Evolutionary conservation across 2,329 filamentous ascomycete genomes (phyloP).

Genomic region (Fusarium sp.): DNA sequence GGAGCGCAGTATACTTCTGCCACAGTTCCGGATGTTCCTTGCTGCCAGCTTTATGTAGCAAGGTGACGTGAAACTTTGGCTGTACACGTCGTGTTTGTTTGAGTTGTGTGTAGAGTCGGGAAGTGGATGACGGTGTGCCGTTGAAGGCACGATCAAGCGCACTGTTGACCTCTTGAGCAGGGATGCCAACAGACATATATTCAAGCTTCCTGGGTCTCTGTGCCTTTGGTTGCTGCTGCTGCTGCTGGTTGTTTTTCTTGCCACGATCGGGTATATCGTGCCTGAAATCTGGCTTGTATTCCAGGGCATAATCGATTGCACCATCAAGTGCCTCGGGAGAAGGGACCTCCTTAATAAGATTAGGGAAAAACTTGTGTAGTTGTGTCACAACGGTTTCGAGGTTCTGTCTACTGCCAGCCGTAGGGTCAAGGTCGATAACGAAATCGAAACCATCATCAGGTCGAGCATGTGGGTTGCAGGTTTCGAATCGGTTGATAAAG

Average conservation of each 20-base stretch:
- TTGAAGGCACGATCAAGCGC: conserved; percentile 81
- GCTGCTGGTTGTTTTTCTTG: conserved; percentile 56
- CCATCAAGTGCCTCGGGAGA: conserved; percentile 81
- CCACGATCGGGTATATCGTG: conserved; percentile 78
- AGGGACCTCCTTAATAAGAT: conserved; percentile 80
- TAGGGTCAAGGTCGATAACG: conserved; percentile 87
- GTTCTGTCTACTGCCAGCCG: conserved; percentile 84
- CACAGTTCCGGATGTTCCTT: conserved; percentile 78
- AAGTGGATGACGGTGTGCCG: conserved; percentile 61
- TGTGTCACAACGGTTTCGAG: conserved; percentile 83
- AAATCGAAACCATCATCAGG: conserved; percentile 89
- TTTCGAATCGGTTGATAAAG: conserved; percentile 89
- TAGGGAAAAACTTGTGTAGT: conserved; percentile 84
- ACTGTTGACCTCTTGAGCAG: conserved; percentile 59
- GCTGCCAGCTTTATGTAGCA: conserved; percentile 83
- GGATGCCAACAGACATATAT: conserved; percentile 69
- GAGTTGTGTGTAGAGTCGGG: conserved; percentile 80
- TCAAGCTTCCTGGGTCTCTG: conserved; percentile 63
- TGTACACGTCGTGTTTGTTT: conserved; percentile 83
- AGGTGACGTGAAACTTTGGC: conserved; percentile 90
- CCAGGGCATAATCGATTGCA: conserved; percentile 81
- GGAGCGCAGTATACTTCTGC: conserved; percentile 78
- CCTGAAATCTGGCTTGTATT: conserved; percentile 83
- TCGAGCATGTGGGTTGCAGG: conserved; percentile 73
- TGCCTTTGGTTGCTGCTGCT: conserved; percentile 49